phyloP scores from a whole-genome alignment of 352 stramenopile genomes.

The Globisporangium iwayamae region DNA sequence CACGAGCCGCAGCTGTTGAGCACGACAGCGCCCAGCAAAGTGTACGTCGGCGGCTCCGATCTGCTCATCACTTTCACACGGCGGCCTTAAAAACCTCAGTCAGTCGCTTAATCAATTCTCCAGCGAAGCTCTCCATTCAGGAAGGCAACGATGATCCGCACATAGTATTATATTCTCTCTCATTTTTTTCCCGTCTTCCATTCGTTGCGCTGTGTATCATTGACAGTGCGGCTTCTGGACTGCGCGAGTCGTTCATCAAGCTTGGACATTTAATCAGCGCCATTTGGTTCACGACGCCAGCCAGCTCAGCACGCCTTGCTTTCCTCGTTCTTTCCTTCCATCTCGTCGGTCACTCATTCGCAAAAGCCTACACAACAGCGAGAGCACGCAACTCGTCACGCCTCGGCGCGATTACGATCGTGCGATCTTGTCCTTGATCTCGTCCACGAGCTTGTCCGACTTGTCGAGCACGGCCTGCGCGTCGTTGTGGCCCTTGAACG shows the following conservation, averaged over 20 bases:
- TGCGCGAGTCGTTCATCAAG: neutral
- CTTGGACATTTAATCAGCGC: neutral
- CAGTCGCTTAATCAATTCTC: neutral
- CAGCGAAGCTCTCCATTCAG: neutral
- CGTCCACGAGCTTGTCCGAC: conserved; percentile 68
- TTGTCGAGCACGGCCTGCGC: conserved; percentile 66
- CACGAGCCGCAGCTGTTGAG: conserved; percentile 47
- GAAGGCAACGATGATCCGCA: conserved; percentile 6
- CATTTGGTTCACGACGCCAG: neutral
- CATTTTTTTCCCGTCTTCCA: conserved; percentile 13
- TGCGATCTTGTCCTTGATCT: conserved; percentile 60
- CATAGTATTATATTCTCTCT: conserved; percentile 47
- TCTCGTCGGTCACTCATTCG: neutral
- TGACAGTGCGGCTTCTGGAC: neutral
- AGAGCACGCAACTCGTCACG: neutral
- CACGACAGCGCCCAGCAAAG: conserved; percentile 35
- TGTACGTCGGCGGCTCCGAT: conserved; percentile 52
- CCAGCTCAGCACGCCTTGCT: no score
- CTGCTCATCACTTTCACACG: conserved; percentile 52
- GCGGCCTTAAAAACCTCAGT: conserved; percentile 21
- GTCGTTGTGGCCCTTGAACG: conserved; percentile 68
- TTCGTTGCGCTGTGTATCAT: conserved; percentile 1
- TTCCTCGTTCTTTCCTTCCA: neutral
- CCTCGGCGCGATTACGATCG: conserved; percentile 18
- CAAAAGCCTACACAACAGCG: neutral